phyloP scores from a whole-genome alignment of 352 stramenopile species.

The Salisapilia sapeloensis region DNA sequence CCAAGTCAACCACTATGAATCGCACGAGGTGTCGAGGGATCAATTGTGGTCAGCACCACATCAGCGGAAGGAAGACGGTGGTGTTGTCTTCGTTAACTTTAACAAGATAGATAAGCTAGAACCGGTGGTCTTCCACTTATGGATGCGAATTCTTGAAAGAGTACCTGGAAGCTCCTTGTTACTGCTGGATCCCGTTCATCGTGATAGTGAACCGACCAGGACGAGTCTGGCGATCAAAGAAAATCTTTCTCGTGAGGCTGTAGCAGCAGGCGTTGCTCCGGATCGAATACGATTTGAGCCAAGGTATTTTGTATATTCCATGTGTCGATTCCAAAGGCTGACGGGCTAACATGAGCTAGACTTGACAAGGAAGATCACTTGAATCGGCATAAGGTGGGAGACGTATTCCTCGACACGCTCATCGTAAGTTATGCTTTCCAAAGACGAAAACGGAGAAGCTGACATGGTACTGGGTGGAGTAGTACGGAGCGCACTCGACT shows the following conservation, averaged over 20 bases:
- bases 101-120: conserved; percentile 84
- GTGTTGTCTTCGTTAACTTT: conserved; percentile 68
- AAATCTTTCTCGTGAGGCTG: conserved; percentile 31
- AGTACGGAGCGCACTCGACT: conserved; percentile 89
- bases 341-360: conserved; percentile 3
- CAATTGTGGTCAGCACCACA: conserved; percentile 7
- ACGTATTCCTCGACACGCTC: conserved; percentile 87
- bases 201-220: conserved; percentile 2
- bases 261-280: conserved; percentile 22
- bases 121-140: conserved; percentile 34
- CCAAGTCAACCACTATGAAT: conserved; percentile 63
- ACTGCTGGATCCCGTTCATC: conserved; percentile 47
- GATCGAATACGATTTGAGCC: conserved; percentile 32
- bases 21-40: conserved; percentile 3
- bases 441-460: background rate
- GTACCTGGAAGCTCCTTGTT: conserved; percentile 34
- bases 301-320: conserved; percentile 9
- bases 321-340: background rate
- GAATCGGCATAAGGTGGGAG: conserved; percentile 31
- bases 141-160: conserved; percentile 48
- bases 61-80: conserved; percentile 1
- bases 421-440: conserved; percentile 15
- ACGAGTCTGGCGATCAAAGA: conserved; percentile 16
- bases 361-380: conserved; percentile 70
- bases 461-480: background rate